Percentiles rank a stretch among this genome's conserved stretches.
Conservation (phyloP, 331 rosid genomes). For the Pyrus hybrid region DNA sequence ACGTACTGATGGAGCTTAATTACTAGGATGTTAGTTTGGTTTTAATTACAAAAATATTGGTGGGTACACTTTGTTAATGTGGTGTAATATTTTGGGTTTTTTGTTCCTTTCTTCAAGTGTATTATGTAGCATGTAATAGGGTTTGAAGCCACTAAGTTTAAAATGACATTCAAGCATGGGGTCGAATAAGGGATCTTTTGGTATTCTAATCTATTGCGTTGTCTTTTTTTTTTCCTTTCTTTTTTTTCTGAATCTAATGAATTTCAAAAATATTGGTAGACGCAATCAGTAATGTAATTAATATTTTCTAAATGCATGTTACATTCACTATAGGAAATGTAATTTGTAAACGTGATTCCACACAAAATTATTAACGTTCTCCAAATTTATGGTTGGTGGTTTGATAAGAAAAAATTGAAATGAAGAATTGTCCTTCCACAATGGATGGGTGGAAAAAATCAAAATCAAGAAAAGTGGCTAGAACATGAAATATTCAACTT, state of each 20-base stretch:
- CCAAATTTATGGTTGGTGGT: neutral
- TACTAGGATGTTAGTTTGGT: conserved; percentile 12
- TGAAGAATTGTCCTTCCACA: neutral
- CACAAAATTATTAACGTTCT: neutral
- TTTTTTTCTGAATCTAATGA: neutral
- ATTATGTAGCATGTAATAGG: neutral
- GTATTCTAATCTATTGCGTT: neutral
- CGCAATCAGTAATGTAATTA: no score
- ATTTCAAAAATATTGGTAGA: neutral
- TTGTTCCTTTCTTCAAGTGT: neutral
- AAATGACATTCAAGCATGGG: conserved; percentile 8
- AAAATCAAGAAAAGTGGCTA: neutral
- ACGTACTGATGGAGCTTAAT: neutral
- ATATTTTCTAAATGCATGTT: neutral
- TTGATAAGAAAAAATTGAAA: neutral
- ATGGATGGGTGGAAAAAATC: neutral
- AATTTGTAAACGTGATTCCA: neutral
- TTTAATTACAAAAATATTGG: conserved; percentile 5
- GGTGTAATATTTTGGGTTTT: neutral
- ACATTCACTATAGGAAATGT: neutral
- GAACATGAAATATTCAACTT: neutral
- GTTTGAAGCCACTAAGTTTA: neutral
- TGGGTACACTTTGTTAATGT: conserved; percentile 11
- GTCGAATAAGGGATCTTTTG: neutral
- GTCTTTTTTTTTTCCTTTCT: no score